Percentiles rank a stretch among this genome's conserved stretches.
Evolutionary conservation across 2,329 filamentous ascomycete genomes (phyloP).

Genomic region (Chaetomiaceae sp.): DNA sequence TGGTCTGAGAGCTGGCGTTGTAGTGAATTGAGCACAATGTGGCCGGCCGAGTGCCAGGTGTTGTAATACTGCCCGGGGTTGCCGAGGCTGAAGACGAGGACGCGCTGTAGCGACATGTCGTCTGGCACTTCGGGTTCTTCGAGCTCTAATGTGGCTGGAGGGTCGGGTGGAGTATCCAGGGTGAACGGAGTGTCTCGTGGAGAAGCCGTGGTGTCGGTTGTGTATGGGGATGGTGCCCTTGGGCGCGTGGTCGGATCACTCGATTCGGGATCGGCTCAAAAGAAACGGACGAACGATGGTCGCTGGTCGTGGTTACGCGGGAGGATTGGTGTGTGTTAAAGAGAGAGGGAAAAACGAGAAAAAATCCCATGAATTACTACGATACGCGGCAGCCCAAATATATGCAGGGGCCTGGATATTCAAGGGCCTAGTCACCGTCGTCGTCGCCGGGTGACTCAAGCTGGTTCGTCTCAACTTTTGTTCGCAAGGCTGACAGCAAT

Average conservation of each 20-base stretch:
- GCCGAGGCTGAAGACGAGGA: conserved; percentile 82
- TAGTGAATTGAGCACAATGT: conserved; percentile 65
- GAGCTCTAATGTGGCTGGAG: not conserved
- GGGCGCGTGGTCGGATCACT: not conserved
- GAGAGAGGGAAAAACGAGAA: not conserved
- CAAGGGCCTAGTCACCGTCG: no score
- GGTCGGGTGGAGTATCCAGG: not conserved
- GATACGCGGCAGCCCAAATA: no score
- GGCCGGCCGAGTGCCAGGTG: conserved; percentile 83
- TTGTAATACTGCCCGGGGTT: conserved; percentile 72
- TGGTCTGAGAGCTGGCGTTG: conserved; percentile 41
- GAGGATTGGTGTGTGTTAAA: no score
- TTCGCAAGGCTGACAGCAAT: no score
- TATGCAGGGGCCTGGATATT: no score
- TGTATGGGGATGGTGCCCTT: not conserved
- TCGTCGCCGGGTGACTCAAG: not conserved
- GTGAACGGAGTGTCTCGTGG: not conserved
- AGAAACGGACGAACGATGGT: no score
- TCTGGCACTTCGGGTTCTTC: not conserved
- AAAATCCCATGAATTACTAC: conserved; percentile 1
- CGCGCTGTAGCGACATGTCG: conserved; percentile 36
- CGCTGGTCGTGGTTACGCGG: no score
- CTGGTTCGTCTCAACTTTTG: not conserved
- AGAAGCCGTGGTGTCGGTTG: not conserved
- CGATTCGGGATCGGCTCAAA: no score